Evolutionary conservation across 2,329 filamentous ascomycete genomes (phyloP).

Genomic region (Ceratocystis harringtonii): DNA sequence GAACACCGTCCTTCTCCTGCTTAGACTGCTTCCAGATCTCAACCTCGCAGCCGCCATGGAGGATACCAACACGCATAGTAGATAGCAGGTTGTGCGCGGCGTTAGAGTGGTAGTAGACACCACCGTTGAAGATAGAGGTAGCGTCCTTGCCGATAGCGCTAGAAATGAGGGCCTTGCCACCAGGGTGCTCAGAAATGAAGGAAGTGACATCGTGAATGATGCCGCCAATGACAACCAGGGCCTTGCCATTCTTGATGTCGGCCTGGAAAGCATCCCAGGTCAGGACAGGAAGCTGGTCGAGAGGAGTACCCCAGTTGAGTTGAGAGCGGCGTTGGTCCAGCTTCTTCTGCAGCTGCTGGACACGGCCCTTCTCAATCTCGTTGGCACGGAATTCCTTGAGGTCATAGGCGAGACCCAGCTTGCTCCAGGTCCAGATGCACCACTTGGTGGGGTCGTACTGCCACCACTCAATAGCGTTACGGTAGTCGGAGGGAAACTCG

Average conservation of each 20-base stretch:
- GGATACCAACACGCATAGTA: constrained; percentile 76
- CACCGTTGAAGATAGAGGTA: constrained; percentile 82
- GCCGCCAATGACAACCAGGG: constrained; percentile 62
- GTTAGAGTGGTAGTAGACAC: constrained; percentile 81
- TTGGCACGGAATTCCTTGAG: constrained; percentile 84
- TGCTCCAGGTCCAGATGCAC: constrained; percentile 74
- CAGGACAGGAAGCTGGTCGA: constrained; percentile 73
- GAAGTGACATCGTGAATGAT: constrained; percentile 73
- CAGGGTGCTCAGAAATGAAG: constrained; percentile 83
- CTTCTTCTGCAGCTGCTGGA: constrained; percentile 86
- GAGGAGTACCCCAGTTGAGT: constrained; percentile 74
- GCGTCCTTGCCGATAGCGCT: constrained; percentile 76
- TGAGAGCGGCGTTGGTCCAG: constrained; percentile 70
- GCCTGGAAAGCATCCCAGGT: constrained; percentile 76
- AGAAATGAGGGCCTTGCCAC: constrained; percentile 73
- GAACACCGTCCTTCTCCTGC: constrained; percentile 63
- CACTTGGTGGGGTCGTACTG: constrained; percentile 90
- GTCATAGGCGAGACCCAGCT: constrained; percentile 68
- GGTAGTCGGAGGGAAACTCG: constrained; percentile 87
- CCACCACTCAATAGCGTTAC: constrained; percentile 80
- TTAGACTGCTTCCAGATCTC: constrained; percentile 87
- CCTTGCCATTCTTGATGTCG: constrained; percentile 62
- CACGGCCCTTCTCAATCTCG: constrained; percentile 81
- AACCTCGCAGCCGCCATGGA: constrained; percentile 74
- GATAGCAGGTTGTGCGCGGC: constrained; percentile 78